Evolutionary conservation across 164 flowering plant genomes (phyloP), one percentile per base, ranked within the genome.

Genomic region (Vitis rotundifolia): DNA sequence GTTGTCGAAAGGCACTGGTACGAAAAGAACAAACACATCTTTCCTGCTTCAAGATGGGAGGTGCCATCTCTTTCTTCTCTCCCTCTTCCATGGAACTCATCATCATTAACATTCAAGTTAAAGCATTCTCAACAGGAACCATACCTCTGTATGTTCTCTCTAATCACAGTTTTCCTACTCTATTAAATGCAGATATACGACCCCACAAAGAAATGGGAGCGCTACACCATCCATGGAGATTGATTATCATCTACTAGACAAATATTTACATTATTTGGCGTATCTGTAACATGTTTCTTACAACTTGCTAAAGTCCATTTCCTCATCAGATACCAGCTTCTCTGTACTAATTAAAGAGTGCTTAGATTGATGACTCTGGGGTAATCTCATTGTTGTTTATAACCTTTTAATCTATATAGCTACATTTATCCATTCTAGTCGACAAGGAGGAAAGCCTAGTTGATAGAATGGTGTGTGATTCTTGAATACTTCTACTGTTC

Each of bases 11-110:
- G 99, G 82, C 99, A 95, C 72, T 95, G 99, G 98, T 95, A 93
- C 49, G 99, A 95, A 71, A 95, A 93, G 86, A 95, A 93, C 83
- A 93, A 95, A 80, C 98, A 95, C 75, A 95, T 93, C 19, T 95
- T 95, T 77, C 99, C 99, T 61, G 98, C 98, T 74, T 95, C 98
- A 49, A 83, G 99, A 89, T 95, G 99, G 99, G 99, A 96, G 97
- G 97, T 91, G 64, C 11, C 10, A 67, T 71, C 64, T 78, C 75
- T 66, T 68, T 67, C 51, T 66, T 61, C 49, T 50, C 59, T 26
- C 62, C 57, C 59, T 47, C 59, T 69, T 31, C 44, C 44, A 4
- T 31, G 44, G 6, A 31, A 31, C 5, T 31, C 44, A 31, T 31
- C 6, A 6, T 31, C 44, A 31, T 6, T 31, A 31, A 31, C 7